phyloP scores from a whole-genome alignment of 768 basidiomycete genomes.

The Auriscalpium orientale region DNA sequence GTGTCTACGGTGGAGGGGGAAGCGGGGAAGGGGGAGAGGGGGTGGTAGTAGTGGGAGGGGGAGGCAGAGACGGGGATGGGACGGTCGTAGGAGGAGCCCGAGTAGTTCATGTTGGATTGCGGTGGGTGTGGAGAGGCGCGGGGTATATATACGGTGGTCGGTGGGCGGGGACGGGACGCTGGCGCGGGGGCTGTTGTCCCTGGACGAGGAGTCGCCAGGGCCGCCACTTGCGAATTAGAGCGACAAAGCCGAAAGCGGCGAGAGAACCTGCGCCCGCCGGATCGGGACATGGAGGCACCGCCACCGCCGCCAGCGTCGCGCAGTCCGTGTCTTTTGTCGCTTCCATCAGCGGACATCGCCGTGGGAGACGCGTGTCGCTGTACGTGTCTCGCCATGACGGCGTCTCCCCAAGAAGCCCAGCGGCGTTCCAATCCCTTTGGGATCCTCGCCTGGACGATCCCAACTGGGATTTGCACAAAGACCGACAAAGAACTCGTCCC shows the following conservation, averaged over 20 bases:
- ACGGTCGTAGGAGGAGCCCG: not conserved
- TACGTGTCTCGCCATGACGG: not conserved
- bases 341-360: no score
- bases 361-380: no score
- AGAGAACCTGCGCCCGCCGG: not conserved
- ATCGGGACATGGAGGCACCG: not conserved
- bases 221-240: not conserved
- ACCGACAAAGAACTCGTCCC: not conserved
- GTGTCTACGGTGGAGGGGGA: conserved; percentile 1
- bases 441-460: not conserved
- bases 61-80: not conserved
- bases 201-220: not conserved
- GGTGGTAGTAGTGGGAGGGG: not conserved
- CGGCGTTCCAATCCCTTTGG: not conserved
- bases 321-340: no score
- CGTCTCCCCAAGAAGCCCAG: not conserved
- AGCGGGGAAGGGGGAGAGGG: not conserved
- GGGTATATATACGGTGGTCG: not conserved
- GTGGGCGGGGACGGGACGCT: not conserved
- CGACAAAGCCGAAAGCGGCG: not conserved
- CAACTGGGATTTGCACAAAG: not conserved
- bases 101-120: not conserved
- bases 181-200: no score
- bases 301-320: no score
- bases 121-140: not conserved